Evolutionary conservation across 208 protist species (phyloP), one percentile per base, ranked within the genome.

Genomic region (Leishmania lainsoni): DNA sequence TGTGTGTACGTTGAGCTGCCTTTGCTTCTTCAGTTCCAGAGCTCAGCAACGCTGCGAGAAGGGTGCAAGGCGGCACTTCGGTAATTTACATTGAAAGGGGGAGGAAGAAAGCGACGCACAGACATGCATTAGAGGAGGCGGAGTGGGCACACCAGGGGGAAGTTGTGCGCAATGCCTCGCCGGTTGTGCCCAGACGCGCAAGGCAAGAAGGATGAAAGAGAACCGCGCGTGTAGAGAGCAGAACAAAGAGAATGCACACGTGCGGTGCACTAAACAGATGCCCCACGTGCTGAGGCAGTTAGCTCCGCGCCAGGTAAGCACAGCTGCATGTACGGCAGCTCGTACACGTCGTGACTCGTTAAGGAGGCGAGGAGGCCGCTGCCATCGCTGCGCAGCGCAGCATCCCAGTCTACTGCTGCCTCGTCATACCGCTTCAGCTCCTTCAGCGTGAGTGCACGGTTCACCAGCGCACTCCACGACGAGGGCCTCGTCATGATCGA

Each of bases 321-420:
- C 26, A 97, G 78, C 20, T 93, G 85, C 65, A 97, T 58, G 76
- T 88, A 94, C 26, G 87, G 81, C 51, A 92, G 72, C 26, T 90
- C 84, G 72, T 89, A 93, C 20, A 98, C 81, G 85, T 90, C 87
- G 6, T 90, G 81, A 8, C 85, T 92, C n/a, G 87, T 87, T 12
- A 98, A 84, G 42, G 84, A 29, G 4, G 87, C 42, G 6, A 92
- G 79, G 8, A 86, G 80, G 1, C 92, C 90, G 52, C 79, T 86
- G 4, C 70, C 61, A 74, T 98, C 87, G 9, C 95, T 70, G 32
- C 82, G 42, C 45, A 87, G 84, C 2, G 94, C 95, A 49, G 76
- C 89, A 72, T 98, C 82, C 87, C 97, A 98, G 80, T 98, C 97
- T n/a, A 81, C 79, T 3, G 97, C 91, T 6, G 95, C 92, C 26